Evolutionary conservation across 441 rosid genomes (phyloP), one percentile per base, ranked within the genome.

Genomic region (Erodium chrysanthum): DNA sequence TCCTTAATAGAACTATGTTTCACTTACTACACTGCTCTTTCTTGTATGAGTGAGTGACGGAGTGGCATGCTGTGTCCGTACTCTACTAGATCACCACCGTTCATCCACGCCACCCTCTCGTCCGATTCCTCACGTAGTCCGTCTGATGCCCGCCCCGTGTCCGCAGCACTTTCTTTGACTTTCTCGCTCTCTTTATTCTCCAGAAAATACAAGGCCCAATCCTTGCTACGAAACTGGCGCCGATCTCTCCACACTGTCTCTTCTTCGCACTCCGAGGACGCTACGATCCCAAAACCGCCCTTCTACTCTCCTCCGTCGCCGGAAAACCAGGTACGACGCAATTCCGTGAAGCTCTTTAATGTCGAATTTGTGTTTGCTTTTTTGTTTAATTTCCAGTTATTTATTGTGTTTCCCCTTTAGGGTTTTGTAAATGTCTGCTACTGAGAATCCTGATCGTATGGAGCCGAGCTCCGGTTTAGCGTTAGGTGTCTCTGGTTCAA

Each of bases 381-480:
- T 22, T 56, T 58, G 27, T 58, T 22, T 56, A 56, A 58, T 21
- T 10, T 56, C 5, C 14, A 21, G 6, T 21, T 37, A 37, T 37
- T 9, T 37, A 22, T 21, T 58, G 21, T 58, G 63, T 21, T 11
- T 37, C 27, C 27, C 62, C 22, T 68, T 50, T 73, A 65, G 77
- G 80, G 67, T n/a, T 64, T 64, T 12, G 86, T 74, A 85, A 72
- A 68, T 62, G 65, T 25, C 40, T 25, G 65, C 67, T 14, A 77
- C 63, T 58, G 63, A 9, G 21, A 22, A 79, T 63, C 40, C 73
- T 61, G 80, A 81, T 61, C 50, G 8, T 59, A 70, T 79, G 70
- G 78, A 77, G 56, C 75, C 80, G n/a, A 77, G 76, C 33, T 75
- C 79, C 50, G 87, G 80, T 23, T 81, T 75, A 20, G 78, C 42